Evolutionary conservation across 352 stramenopile species (phyloP), one percentile per base, ranked within the genome.

Genomic region (Paralagenidium karlingii): DNA sequence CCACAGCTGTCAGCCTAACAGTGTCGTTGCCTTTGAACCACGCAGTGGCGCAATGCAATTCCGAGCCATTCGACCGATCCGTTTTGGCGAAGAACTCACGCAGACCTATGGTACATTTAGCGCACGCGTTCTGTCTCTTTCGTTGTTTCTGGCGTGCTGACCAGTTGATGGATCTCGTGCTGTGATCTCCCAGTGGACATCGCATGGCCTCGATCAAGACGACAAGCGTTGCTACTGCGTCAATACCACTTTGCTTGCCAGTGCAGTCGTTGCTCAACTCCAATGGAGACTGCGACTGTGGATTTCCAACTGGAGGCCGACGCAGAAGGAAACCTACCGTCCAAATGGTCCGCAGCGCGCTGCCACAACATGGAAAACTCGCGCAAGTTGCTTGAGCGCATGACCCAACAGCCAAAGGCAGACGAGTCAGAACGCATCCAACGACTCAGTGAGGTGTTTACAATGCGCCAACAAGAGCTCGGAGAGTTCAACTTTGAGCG

Each of bases 1-100:
- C 36, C 70, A 88, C 43, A 85, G 66, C 45, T 88, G 74, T 34
- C 50, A 67, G 2, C 63, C 69, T 6, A 88, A 85, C 41, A 78
- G 67, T 30, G 57, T 52, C 18, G n/a, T n/a, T n/a, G n/a, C n/a
- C n/a, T 85, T 77, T 45, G 54, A 55, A 18, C 41, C 52, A 12
- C 59, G 58, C 30, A 66, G 60, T 0, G 66, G 73, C 20, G 39
- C 51, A 0, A 47, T 81, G 45, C 47, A 75, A 39, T 64, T 82
- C 11, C 69, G 69, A 28, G 69, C 68, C 10, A 68, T 84, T 45
- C 51, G 43, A 25, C 24, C 33, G 7, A 78, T 87, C 26, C 51
- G 56, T 6, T 22, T 44, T 19, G 63, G 56, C 6, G 55, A 81
- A 39, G 69, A 84, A 38, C 38, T 87, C 37, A 77, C 66, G 10